Percentiles rank a stretch among this genome's conserved stretches.
Evolutionary conservation across 306 rosid genomes (phyloP).

Genomic region (Dryas octopetala): DNA sequence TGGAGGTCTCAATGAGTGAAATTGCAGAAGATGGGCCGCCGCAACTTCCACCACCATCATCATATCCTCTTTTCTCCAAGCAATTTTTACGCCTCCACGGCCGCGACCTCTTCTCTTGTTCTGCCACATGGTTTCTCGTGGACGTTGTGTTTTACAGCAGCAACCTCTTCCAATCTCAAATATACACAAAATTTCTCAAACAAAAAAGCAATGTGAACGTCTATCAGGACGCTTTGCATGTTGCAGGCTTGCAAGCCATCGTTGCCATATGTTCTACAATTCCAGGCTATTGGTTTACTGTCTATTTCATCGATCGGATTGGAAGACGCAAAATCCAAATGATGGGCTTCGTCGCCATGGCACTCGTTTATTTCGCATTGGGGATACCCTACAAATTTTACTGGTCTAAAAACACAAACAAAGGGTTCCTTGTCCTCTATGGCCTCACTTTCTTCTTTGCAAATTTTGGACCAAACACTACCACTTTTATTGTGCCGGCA

Average conservation of each 20-base stretch:
- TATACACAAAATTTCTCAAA: conserved; percentile 28
- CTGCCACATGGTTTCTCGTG: conserved; percentile 55
- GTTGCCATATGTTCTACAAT: conserved; percentile 58
- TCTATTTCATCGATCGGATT: conserved; percentile 62
- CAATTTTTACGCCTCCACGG: conserved; percentile 59
- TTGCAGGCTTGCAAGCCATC: conserved; percentile 59
- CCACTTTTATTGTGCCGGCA: conserved; percentile 71
- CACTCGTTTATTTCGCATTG: conserved; percentile 40
- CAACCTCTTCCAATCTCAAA: conserved; percentile 62
- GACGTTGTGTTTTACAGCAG: conserved; percentile 75
- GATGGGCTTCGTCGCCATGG: conserved; percentile 66
- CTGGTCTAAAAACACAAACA: conserved; percentile 22
- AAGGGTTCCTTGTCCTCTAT: conserved; percentile 50
- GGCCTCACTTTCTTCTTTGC: conserved; percentile 77
- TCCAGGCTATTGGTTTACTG: conserved; percentile 75
- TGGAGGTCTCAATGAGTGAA: conserved; percentile 44
- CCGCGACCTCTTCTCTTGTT: conserved; percentile 61
- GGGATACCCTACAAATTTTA: conserved; percentile 53
- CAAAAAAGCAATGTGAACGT: accelerated
- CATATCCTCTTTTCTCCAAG: conserved; percentile 45
- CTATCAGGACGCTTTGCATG: conserved; percentile 34
- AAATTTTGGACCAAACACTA: no score
- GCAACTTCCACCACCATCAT: neutral
- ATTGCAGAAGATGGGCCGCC: conserved; percentile 47
- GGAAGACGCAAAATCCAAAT: conserved; percentile 67